phyloP scores from a whole-genome alignment of 2,329 filamentous ascomycete species.

The Epichloe festucae region DNA sequence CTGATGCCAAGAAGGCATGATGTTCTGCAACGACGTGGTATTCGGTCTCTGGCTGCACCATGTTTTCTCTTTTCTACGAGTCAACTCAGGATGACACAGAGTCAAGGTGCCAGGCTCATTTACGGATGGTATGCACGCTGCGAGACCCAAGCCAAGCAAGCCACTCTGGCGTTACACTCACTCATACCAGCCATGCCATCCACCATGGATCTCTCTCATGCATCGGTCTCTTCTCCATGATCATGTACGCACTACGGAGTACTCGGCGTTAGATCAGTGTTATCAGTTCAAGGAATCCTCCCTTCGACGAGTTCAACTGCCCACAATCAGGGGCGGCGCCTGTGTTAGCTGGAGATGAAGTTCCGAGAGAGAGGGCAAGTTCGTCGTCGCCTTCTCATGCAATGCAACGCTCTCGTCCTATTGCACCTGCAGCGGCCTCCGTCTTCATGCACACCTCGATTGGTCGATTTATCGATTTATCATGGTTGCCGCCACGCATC shows the following conservation, averaged over 20 bases:
- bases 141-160: too few species aligned
- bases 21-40: background rate
- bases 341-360: constrained; percentile 3
- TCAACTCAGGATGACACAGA: background rate
- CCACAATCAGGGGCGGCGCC: constrained; percentile 1
- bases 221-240: background rate
- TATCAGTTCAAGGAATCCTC: background rate
- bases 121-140: background rate
- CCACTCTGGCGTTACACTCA: too few species aligned
- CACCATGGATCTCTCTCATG: too few species aligned
- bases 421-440: background rate
- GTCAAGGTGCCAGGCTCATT: background rate
- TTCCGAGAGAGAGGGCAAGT: constrained; percentile 5
- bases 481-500: background rate
- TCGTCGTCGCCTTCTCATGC: constrained; percentile 2
- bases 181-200: too few species aligned
- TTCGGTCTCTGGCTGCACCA: background rate
- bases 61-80: background rate
- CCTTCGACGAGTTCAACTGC: background rate
- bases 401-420: constrained; percentile 4
- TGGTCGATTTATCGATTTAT: background rate
- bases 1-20: too few species aligned
- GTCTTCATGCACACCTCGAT: background rate
- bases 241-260: background rate
- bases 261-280: background rate